A percentile compares a stretch with the other conserved stretches of the same genome.
Evolutionary conservation across 2,329 filamentous ascomycete genomes (phyloP).

Genomic region (Alternaria dauci): DNA sequence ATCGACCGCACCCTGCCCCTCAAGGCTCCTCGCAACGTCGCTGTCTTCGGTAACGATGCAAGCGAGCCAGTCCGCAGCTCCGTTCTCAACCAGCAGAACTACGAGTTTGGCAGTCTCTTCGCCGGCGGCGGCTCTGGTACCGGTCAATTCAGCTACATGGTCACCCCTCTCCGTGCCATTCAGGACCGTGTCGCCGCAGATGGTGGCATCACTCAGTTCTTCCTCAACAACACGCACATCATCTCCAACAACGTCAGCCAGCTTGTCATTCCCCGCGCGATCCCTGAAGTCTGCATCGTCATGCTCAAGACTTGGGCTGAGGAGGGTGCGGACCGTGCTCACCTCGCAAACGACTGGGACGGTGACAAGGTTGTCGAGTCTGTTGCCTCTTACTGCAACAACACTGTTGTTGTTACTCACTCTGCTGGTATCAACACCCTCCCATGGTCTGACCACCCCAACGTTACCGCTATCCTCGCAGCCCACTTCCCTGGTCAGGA

Average conservation of each 20-base stretch:
- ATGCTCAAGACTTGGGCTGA: conserved; percentile 65
- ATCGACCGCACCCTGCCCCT: conserved; percentile 60
- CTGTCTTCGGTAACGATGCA: conserved; percentile 61
- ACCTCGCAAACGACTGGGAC: conserved; percentile 55
- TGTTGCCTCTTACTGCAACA: conserved; percentile 58
- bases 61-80: conserved; percentile 56
- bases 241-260: conserved; percentile 39
- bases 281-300: conserved; percentile 62
- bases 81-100: conserved; percentile 48
- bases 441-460: conserved; percentile 53
- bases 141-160: conserved; percentile 52
- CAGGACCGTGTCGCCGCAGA: conserved; percentile 41
- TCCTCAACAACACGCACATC: conserved; percentile 55
- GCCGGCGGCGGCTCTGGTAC: conserved; percentile 55
- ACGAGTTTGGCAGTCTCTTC: conserved; percentile 54
- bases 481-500: conserved; percentile 56
- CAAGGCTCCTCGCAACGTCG: conserved; percentile 58
- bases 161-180: conserved; percentile 55
- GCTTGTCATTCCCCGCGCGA: conserved; percentile 39
- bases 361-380: conserved; percentile 53
- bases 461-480: conserved; percentile 54
- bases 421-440: conserved; percentile 55
- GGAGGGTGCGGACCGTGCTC: conserved; percentile 56
- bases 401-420: conserved; percentile 61
- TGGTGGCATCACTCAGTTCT: conserved; percentile 55